A percentile compares a stretch with the other conserved stretches of the same genome.
phyloP scores from a whole-genome alignment of 257 asterid species.

The Striga asiatica region DNA sequence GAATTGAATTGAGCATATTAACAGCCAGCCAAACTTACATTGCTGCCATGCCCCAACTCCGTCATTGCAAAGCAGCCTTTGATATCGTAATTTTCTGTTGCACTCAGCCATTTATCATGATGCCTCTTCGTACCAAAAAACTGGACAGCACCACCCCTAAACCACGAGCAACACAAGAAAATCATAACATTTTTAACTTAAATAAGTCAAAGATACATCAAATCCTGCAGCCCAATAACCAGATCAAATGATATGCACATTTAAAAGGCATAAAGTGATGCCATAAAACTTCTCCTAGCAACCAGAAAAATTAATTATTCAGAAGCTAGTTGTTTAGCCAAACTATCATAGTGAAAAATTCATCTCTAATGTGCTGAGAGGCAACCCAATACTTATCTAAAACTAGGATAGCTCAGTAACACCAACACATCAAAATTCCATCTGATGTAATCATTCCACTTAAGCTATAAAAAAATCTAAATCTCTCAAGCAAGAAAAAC shows the following conservation, averaged over 20 bases:
- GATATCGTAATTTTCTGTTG: conserved; percentile 55
- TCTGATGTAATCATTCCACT: too few relatives aligned
- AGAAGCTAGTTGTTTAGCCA: too few relatives aligned
- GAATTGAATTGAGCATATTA: conserved; percentile 5
- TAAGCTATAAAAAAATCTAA: too few relatives aligned
- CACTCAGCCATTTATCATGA: conserved; percentile 80
- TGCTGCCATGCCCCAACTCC: conserved; percentile 99
- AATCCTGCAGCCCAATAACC: neutral
- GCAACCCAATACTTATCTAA: too few relatives aligned
- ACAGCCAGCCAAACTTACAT: conserved; percentile 35
- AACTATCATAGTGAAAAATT: neutral
- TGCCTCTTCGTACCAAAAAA: conserved; percentile 89
- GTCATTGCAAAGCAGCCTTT: conserved; percentile 97
- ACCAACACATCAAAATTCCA: neutral
- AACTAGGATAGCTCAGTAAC: neutral
- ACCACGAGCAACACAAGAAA: conserved; percentile 13
- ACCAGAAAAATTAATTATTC: neutral
- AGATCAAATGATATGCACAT: neutral
- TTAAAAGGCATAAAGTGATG: conserved; percentile 2
- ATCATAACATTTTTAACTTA: neutral
- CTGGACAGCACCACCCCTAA: conserved; percentile 91
- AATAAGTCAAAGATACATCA: too few relatives aligned
- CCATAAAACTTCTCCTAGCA: neutral
- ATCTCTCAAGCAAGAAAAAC: too few relatives aligned
- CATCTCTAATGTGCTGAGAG: too few relatives aligned